Percentiles rank a stretch among this genome's conserved stretches.
These are phyloP conservation scores for Zalerion maritima DNA, from an alignment of 495 filamentous ascomycete species.

Conservation along the genomic window DNA sequence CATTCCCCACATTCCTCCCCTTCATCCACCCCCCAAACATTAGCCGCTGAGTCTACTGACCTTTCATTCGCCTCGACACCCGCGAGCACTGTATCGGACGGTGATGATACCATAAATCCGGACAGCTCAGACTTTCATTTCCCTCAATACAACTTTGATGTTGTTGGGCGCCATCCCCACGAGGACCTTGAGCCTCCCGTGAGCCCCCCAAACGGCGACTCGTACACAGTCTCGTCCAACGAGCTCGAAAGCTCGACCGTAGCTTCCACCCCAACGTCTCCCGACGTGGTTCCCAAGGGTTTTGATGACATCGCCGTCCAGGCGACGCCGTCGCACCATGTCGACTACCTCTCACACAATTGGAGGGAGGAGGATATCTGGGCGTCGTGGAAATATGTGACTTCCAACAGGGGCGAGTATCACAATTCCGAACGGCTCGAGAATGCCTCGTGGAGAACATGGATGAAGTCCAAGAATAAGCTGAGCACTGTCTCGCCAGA, in stretches of 20 bases:
- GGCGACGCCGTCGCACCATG: constrained; percentile 71
- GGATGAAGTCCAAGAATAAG: constrained; percentile 79
- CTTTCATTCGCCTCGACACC: constrained; percentile 39
- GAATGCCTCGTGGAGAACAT: constrained; percentile 97
- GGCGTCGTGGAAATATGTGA: constrained; percentile 91
- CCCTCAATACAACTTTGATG: constrained; percentile 43
- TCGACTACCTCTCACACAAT: constrained; percentile 90
- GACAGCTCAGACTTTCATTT: constrained; percentile 34
- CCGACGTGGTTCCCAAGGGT: constrained; percentile 33
- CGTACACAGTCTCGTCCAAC: constrained; percentile 29
- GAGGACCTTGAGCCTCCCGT: constrained; percentile 34
- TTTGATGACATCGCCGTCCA: constrained; percentile 74
- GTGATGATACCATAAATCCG: constrained; percentile 35
- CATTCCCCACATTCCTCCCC: constrained; percentile 35
- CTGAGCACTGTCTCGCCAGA: constrained; percentile 79
- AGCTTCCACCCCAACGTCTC: constrained; percentile 32
- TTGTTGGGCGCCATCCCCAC: constrained; percentile 26
- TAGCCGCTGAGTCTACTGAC: constrained; percentile 23
- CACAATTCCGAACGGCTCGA: constrained; percentile 71
- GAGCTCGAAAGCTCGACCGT: constrained; percentile 27
- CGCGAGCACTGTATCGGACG: constrained; percentile 48
- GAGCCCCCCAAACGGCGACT: constrained; percentile 27
- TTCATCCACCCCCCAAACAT: constrained; percentile 25
- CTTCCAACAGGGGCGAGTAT: constrained; percentile 60
- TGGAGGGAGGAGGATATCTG: constrained; percentile 98